Evolutionary conservation across 2,329 filamentous ascomycete genomes (phyloP).

Genomic region (Monosporascus sp.): DNA sequence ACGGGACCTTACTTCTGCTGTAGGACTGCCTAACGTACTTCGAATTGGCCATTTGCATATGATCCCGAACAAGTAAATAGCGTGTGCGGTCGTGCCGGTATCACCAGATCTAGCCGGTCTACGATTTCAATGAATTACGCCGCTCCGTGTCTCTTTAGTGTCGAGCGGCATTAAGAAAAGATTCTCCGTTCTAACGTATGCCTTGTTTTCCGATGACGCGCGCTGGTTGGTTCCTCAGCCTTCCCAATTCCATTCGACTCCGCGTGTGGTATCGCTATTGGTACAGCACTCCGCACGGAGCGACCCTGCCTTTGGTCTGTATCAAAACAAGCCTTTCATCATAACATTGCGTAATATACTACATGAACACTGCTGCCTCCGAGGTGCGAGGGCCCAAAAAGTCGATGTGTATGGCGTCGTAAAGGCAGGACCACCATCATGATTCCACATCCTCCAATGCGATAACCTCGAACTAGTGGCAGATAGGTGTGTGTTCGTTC

Average conservation of each 20-base stretch:
- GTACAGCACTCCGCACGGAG: not conserved
- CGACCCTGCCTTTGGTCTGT: not conserved
- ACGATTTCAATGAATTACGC: not conserved
- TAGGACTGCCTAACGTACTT: not conserved
- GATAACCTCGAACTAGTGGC: not conserved
- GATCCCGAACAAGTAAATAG: no score
- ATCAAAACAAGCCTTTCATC: not conserved
- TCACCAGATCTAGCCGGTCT: not conserved
- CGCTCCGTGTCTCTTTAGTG: not conserved
- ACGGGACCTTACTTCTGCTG: not conserved
- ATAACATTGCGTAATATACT: not conserved
- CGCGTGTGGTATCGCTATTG: not conserved
- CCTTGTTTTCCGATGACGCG: not conserved
- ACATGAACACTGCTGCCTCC: not conserved
- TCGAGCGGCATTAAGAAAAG: not conserved
- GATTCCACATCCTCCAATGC: not conserved
- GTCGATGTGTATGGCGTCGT: not conserved
- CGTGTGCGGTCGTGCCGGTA: not conserved
- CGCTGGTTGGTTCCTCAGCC: not conserved
- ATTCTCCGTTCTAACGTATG: not conserved
- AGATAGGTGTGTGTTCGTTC: not conserved
- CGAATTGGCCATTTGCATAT: no score
- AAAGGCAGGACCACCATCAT: not conserved
- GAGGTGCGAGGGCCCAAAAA: not conserved
- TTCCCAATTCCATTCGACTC: not conserved